These are phyloP conservation scores for Croton laevigatus DNA, from an alignment of 441 rosid genomes.

Conservation along the genomic window DNA sequence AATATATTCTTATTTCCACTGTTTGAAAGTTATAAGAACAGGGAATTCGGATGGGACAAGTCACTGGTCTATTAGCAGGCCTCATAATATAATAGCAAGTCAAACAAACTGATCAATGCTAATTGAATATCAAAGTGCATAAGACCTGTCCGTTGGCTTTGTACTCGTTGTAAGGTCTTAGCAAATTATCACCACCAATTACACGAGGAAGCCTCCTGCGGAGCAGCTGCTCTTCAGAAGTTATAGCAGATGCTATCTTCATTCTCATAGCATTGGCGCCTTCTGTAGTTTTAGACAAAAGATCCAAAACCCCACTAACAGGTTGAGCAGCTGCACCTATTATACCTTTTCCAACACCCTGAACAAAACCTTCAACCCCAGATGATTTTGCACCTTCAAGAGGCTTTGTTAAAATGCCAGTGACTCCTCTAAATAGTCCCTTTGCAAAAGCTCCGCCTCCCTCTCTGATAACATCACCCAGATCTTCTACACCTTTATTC, in stretches of 20 bases:
- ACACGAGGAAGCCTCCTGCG: slow-evolving; percentile 93
- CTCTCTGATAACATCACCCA: slow-evolving; percentile 94
- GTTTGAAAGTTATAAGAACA: too few species aligned
- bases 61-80: too few species aligned
- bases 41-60: too few species aligned
- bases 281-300: slow-evolving; percentile 96
- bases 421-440: slow-evolving; percentile 97
- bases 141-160: slow-evolving; percentile 91
- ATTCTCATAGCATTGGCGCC: slow-evolving; percentile 99
- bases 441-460: slow-evolving; percentile 99
- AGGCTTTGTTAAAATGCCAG: slow-evolving; percentile 97
- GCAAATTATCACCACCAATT: slow-evolving; percentile 86
- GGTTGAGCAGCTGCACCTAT: slow-evolving; percentile 99
- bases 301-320: slow-evolving; percentile 98
- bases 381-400: slow-evolving; percentile 96
- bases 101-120: not conserved
- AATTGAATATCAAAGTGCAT: not conserved
- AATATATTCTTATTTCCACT: too few species aligned
- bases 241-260: slow-evolving; percentile 94
- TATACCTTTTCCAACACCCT: slow-evolving; percentile 97
- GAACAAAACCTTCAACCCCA: slow-evolving; percentile 98
- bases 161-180: slow-evolving; percentile 80
- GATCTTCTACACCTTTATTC: slow-evolving; percentile 94
- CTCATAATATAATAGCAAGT: too few species aligned
- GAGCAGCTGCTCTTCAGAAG: slow-evolving; percentile 97